phyloP scores from a whole-genome alignment of 2,329 filamentous ascomycete species.

The Diaporthe aspalathi region DNA sequence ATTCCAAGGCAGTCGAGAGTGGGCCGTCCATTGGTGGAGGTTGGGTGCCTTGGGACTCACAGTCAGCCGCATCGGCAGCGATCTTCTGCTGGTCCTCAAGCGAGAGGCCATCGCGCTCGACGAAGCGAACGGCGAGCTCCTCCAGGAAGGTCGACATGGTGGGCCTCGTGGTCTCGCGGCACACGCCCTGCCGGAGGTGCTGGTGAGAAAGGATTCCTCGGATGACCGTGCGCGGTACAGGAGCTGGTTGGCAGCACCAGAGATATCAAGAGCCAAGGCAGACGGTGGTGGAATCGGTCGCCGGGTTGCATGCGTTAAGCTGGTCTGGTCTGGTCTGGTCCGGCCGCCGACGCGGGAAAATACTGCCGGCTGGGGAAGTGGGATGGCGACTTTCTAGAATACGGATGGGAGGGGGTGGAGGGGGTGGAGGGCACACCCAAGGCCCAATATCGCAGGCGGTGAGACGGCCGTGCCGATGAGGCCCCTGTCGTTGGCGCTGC shows the following conservation, averaged over 20 bases:
- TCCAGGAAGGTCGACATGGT: constrained; percentile 37
- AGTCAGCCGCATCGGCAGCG: constrained; percentile 33
- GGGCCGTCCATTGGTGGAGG: too few species aligned
- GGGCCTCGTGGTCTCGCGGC: neutral
- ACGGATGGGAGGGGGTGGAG: neutral
- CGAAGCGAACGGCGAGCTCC: constrained; percentile 38
- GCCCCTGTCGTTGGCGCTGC: neutral
- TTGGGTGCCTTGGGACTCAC: constrained; percentile 21
- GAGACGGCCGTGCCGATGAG: neutral
- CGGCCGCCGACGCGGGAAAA: constrained; percentile 13
- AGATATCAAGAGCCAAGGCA: neutral
- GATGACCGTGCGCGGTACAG: constrained; percentile 11
- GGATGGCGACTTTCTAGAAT: constrained; percentile 17
- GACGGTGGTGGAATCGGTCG: constrained; percentile 1
- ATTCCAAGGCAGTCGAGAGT: neutral
- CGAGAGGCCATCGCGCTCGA: constrained; percentile 38
- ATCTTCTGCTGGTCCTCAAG: constrained; percentile 37
- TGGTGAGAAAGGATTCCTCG: neutral
- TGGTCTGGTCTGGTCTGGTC: too few species aligned
- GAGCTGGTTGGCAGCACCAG: neutral
- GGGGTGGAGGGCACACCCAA: too few species aligned
- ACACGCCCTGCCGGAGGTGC: neutral
- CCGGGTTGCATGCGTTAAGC: neutral
- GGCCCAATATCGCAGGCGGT: constrained; percentile 35
- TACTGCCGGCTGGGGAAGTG: constrained; percentile 35